Evolutionary conservation across 2,329 filamentous ascomycete species (phyloP).

Genomic region (Domatiomyces catenatus): DNA sequence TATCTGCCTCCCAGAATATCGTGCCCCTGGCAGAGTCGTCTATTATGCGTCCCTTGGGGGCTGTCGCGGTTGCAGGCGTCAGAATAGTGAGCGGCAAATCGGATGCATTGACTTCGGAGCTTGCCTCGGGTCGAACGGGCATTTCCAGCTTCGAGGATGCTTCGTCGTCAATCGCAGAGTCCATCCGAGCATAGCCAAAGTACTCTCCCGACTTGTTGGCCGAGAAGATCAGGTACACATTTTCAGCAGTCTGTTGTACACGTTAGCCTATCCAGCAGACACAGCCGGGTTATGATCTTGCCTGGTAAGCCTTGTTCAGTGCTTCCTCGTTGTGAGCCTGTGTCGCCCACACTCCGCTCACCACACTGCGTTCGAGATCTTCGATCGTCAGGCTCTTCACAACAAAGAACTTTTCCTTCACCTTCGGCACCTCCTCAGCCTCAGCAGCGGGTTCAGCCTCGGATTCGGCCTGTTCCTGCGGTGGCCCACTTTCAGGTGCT

Average conservation of each 20-base stretch:
- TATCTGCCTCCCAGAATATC: constrained; percentile 86
- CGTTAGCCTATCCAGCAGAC: constrained; percentile 5
- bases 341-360: constrained; percentile 81
- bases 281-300: constrained; percentile 25
- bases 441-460: constrained; percentile 10
- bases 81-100: constrained; percentile 66
- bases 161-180: constrained; percentile 66
- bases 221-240: constrained; percentile 85
- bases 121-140: constrained; percentile 46
- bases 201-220: constrained; percentile 97
- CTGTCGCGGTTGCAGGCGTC: constrained; percentile 61
- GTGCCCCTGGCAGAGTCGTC: constrained; percentile 87
- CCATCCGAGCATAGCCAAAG: constrained; percentile 87
- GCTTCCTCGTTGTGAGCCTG: constrained; percentile 82
- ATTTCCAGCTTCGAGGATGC: constrained; percentile 50
- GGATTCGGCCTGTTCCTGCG: constrained; percentile 1
- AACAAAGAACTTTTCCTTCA: constrained; percentile 70
- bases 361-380: constrained; percentile 76
- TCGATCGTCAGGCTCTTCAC: constrained; percentile 85
- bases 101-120: constrained; percentile 25
- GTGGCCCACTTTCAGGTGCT: constrained; percentile 4
- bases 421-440: constrained; percentile 15
- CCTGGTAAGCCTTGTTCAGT: constrained; percentile 70
- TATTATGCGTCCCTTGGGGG: constrained; percentile 73
- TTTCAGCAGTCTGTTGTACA: constrained; percentile 49